Base-by-base conservation (phyloP, 148 eudicot genomes). In the Talinum fruticosum region DNA sequence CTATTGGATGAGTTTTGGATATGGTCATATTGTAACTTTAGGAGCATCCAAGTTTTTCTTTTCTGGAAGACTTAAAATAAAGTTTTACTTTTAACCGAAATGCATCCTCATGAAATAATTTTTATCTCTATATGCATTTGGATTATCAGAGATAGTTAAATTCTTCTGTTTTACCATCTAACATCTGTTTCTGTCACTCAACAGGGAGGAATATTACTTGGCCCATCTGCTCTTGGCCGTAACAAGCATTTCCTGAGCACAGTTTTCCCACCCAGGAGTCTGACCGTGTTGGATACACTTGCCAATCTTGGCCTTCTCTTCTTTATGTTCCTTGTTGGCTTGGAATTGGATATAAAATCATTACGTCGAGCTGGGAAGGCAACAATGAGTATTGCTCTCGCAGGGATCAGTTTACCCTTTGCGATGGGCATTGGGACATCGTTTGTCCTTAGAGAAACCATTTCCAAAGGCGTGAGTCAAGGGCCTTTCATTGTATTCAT, bases 151-250 rank as follows among this genome's bases (percentile, higher is more conserved):
- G 2, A 18, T 13, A 30, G 37, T 28, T 57, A 26, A 28, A 28
- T 62, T 62, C 18, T 26, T n/a, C n/a, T n/a, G n/a, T n/a, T 62
- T 62, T 10, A 8, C 64, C 1, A 8, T 62, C 34, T 62, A 62
- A 62, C 62, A 10, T 62, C 5, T 2, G 14, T 62, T 76, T 51
- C 29, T 35, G 30, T 74, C 38, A 16, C 38, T 79, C 73, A 53
- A 75, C 90, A 93, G 97, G 97, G 93, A 73, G 97, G 97, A 28
- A 69, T 93, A 44, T 80, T 93, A 62, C 86, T 93, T 5, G 97
- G 97, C 36, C 97, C 97, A 67, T 93, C 97, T 24, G 97, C 93
- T 68, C 34, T 93, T 26, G 97, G 97, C 30, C 93, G 90, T 21
- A 93, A 78, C 78, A 69, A 78, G 69, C 71, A 76, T 2, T 93